Base-by-base conservation (phyloP, 2,329 filamentous ascomycete species). In the Cercospora citrullina region DNA sequence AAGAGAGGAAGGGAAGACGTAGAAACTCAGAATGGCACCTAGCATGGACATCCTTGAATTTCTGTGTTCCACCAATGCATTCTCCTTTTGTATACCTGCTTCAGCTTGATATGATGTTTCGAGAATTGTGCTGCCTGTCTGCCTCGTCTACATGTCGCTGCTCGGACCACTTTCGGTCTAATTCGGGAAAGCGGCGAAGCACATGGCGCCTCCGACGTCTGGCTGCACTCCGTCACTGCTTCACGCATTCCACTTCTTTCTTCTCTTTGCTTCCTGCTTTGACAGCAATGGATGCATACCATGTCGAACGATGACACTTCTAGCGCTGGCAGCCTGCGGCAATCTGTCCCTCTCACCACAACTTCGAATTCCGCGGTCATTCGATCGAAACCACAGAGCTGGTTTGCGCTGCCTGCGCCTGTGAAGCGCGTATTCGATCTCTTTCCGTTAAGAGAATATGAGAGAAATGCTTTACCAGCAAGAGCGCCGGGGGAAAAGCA, bases 341-440 rank as follows among this genome's bases (percentile, higher is more conserved):
- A 28, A 28, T 28, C 26, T 28, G 26, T 28, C 26, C 26, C 26
- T 12, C 31, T 39, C 36, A 58, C 51, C 36, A 60, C 63, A 28
- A 67, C 16, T 21, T 39, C 66, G 21, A 55, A 61, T 16, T 12
- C 48, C 18, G 8, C 61, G 0, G 12, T 33, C 7, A 14, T 42
- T 16, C 61, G 30, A 42, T 53, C 51, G 48, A 45, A 58, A 48
- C 48, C 48, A 0, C 48, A 33, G 28, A 64, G 53, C 33, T 63
- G 78, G 59, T 85, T 89, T 78, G 80, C 84, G 55, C 85, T 93
- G 65, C 94, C 95, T 7, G 81, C 86, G 10, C 91, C 92, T 18
- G 84, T 98, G 73, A 93, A 92, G 79, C 86, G 86, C 62, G 85
- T 98, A 68, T 99, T 98, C 83, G 90, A 94, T 79, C 83, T 80